Evolutionary conservation across 2,329 filamentous ascomycete species (phyloP), one percentile per base, ranked within the genome.

Genomic region (Trichoderma hamatum): DNA sequence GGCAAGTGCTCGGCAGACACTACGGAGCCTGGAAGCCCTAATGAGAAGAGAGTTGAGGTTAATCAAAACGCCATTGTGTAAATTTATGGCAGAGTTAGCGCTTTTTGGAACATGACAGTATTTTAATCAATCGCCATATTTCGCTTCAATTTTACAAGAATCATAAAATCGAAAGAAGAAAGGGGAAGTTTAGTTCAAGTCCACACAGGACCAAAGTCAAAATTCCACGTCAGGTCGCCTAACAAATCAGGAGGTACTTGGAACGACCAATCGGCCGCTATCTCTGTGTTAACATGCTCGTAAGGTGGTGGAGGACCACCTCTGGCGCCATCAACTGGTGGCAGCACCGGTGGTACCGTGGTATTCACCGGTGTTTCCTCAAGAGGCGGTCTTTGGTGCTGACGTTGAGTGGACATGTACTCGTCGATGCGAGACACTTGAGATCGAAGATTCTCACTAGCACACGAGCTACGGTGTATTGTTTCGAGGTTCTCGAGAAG

Each of bases 191-290:
- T 34, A 19, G 34, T 43, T 61, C 56, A 67, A 19, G 65, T 54
- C 32, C 56, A 67, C n/a, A 43, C 55, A 32, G 39, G 36, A 43
- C 55, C 65, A 30, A 67, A 61, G 46, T 67, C 65, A 16, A 74
- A 72, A 24, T 70, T 71, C 71, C 72, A 73, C 6, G 67, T 66
- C 14, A 73, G 39, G 21, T 71, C 70, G n/a, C 67, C 69, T 3
- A 74, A 66, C 19, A 74, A 34, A 24, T 73, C 74, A 85, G 90
- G 75, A 90, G 88, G 88, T 81, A 90, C 46, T 74, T 90, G 49
- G 63, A 70, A 70, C 14, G 70, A 64, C 69, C 67, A 71, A 30
- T 69, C 67, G 5, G 52, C 65, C 1, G 67, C 14, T 34, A 69
- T 68, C 3, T 67, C 68, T 13, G 56, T 21, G 28, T 24, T 30